These are phyloP conservation scores for Tetrahymena borealis DNA, from an alignment of 73 alveolate species.

Conservation along the genomic window DNA sequence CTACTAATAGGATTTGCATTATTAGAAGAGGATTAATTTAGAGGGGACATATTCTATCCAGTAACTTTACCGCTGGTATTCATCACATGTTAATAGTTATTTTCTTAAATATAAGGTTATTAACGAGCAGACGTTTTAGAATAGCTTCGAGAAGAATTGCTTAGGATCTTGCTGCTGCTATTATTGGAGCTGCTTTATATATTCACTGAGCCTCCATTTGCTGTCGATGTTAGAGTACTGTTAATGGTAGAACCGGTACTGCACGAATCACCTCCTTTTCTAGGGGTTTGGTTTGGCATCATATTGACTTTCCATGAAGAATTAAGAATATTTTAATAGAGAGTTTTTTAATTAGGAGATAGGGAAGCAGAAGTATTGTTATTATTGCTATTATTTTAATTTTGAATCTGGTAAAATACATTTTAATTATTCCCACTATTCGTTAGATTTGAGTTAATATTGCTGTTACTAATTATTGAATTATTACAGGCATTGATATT, in stretches of 20 bases:
- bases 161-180: not conserved
- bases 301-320: not conserved
- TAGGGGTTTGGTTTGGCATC: not conserved
- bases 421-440: not conserved
- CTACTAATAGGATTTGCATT: not conserved
- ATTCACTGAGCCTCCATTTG: too few relatives aligned
- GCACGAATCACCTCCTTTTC: not conserved
- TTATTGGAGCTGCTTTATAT: not conserved
- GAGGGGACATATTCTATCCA: not conserved
- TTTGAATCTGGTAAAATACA: not conserved
- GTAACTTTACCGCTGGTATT: not conserved
- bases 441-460: not conserved
- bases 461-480: not conserved
- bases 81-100: not conserved
- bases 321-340: not conserved
- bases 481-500: not conserved
- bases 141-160: not conserved
- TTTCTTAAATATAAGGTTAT: not conserved
- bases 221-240: too few relatives aligned
- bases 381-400: not conserved
- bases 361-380: not conserved
- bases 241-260: not conserved
- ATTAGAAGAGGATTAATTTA: not conserved
- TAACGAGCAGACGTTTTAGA: not conserved
- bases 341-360: not conserved